phyloP scores from a whole-genome alignment of 305 asterid genomes.

The Fraxinus ornus region DNA sequence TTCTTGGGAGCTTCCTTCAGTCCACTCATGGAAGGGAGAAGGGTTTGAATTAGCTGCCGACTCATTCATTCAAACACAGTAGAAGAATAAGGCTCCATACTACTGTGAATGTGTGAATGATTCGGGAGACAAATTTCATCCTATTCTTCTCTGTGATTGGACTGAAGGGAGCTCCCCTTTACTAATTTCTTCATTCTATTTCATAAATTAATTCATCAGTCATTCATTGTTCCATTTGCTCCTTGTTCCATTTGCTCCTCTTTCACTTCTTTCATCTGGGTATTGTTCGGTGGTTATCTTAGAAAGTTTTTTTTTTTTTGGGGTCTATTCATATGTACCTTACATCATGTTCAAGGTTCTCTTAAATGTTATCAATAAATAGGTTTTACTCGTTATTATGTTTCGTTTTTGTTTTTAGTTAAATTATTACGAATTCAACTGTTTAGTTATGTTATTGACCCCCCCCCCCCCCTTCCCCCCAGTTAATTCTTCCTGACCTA shows the following conservation, averaged over 20 bases:
- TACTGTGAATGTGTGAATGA: constrained; percentile 72
- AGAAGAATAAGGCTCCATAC: constrained; percentile 13
- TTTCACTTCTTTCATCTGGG: background rate
- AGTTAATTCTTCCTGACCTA: background rate
- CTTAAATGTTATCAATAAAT: too few relatives aligned
- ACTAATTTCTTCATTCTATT: background rate
- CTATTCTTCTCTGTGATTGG: constrained; percentile 67
- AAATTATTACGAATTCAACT: too few relatives aligned
- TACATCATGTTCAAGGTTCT: too few relatives aligned
- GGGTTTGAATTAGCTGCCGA: constrained; percentile 70
- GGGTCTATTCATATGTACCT: background rate
- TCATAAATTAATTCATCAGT: background rate
- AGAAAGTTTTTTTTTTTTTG: background rate
- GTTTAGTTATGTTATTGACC: too few relatives aligned
- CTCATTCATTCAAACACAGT: constrained; percentile 63
- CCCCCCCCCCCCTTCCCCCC: too few relatives aligned
- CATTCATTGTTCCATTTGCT: background rate
- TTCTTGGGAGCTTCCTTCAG: constrained; percentile 74
- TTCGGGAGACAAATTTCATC: constrained; percentile 68
- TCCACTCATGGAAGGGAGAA: constrained; percentile 58
- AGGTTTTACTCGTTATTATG: too few relatives aligned
- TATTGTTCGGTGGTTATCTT: background rate
- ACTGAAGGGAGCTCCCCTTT: constrained; percentile 94
- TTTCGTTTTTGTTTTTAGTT: too few relatives aligned
- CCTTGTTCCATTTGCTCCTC: too few relatives aligned